These are phyloP conservation scores for Brassica carinata DNA, from an alignment of 345 rosid genomes.

Conservation along the genomic window DNA sequence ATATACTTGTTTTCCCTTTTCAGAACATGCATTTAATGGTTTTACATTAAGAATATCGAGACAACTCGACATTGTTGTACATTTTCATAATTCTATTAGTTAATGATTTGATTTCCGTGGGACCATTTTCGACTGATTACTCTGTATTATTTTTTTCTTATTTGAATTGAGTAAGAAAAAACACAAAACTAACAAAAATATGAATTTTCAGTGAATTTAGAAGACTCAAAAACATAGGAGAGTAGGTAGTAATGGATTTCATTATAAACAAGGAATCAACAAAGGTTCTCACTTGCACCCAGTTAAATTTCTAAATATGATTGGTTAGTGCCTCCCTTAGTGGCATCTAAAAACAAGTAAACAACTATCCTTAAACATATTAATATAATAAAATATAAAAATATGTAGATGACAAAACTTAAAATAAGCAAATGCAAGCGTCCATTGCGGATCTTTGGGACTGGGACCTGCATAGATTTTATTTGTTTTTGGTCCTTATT, in stretches of 20 bases:
- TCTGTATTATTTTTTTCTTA: not conserved
- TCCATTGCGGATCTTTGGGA: constrained; percentile 38
- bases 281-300: not conserved
- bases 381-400: not conserved
- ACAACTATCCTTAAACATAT: not conserved
- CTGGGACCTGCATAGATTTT: constrained; percentile 37
- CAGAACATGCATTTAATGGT: not conserved
- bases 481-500: constrained; percentile 20
- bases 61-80: constrained; percentile 3
- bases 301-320: constrained; percentile 18
- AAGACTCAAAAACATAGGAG: not conserved
- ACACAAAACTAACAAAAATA: not conserved
- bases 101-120: constrained; percentile 30
- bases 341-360: constrained; percentile 8
- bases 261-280: not conserved
- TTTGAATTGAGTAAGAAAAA: not conserved
- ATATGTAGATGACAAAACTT: constrained; percentile 16
- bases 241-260: not conserved
- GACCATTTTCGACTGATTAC: constrained; percentile 2
- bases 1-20: constrained; percentile 3
- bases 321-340: constrained; percentile 11
- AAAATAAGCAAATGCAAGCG: constrained; percentile 24
- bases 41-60: not conserved
- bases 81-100: not conserved
- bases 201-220: not conserved